phyloP scores from a whole-genome alignment of 2,329 filamentous ascomycete genomes.

The Xylaria sp. region DNA sequence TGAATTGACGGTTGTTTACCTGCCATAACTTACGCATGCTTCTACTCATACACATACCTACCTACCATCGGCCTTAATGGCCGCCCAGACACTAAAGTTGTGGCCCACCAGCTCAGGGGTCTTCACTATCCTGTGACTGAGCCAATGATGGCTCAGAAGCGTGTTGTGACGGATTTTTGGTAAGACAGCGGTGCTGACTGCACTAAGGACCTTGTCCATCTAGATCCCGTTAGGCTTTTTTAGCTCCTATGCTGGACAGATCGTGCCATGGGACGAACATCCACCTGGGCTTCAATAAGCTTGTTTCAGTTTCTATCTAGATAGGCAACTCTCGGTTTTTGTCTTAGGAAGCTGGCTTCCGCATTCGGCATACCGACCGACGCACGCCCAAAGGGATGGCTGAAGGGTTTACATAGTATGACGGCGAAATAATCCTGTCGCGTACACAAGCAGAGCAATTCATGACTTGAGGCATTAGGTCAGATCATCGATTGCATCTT shows the following conservation, averaged over 20 bases:
- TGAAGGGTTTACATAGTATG: background rate
- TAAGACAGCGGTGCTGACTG: conserved; percentile 22
- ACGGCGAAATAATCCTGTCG: background rate
- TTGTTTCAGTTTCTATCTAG: conserved; percentile 20
- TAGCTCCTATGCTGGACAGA: background rate
- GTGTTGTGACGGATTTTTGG: conserved; percentile 15
- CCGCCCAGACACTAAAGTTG: conserved; percentile 23
- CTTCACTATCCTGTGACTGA: conserved; percentile 9
- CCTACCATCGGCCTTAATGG: background rate
- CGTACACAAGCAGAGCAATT: background rate
- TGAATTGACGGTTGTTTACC: background rate
- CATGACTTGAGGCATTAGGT: background rate
- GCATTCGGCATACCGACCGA: conserved; percentile 7
- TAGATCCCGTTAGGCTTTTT: background rate
- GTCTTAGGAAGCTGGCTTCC: background rate
- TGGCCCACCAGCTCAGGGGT: conserved; percentile 27
- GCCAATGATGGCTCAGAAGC: conserved; percentile 34
- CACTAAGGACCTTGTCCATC: conserved; percentile 11
- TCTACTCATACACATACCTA: background rate
- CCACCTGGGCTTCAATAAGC: conserved; percentile 13
- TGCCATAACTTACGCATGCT: background rate
- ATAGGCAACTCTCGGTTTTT: background rate
- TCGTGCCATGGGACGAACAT: conserved; percentile 26
- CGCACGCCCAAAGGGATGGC: background rate
- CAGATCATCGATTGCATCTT: conserved; percentile 12